These are phyloP conservation scores for Juncus effusus DNA, from an alignment of 176 grass and related monocot species.

Conservation along the genomic window DNA sequence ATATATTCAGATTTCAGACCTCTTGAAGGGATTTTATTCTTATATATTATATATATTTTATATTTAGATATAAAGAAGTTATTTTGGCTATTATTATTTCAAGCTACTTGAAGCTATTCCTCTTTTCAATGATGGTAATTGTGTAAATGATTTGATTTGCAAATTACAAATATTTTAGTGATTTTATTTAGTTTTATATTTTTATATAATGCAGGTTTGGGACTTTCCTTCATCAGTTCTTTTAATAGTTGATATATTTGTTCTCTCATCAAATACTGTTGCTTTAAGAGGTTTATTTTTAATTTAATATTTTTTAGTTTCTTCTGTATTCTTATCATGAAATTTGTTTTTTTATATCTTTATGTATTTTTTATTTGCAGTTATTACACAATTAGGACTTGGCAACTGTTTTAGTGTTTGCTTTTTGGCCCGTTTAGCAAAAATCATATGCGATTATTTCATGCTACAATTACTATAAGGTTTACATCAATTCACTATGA, in stretches of 20 bases:
- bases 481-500: slow-evolving; percentile 13
- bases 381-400: slow-evolving; percentile 42
- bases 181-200: background rate
- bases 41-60: background rate
- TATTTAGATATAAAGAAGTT: slow-evolving; percentile 62
- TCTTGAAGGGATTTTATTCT: background rate
- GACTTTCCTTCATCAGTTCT: slow-evolving; percentile 77
- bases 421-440: slow-evolving; percentile 41
- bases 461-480: slow-evolving; percentile 31
- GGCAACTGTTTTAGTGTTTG: slow-evolving; percentile 49
- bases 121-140: slow-evolving; percentile 72
- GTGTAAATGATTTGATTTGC: slow-evolving; percentile 8
- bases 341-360: slow-evolving; percentile 3
- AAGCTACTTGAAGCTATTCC: slow-evolving; percentile 87
- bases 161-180: slow-evolving; percentile 11
- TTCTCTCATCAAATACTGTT: slow-evolving; percentile 84
- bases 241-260: slow-evolving; percentile 67
- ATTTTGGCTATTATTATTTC: slow-evolving; percentile 69
- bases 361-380: slow-evolving; percentile 34
- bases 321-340: slow-evolving; percentile 15
- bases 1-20: background rate
- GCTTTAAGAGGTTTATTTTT: slow-evolving; percentile 64
- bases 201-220: slow-evolving; percentile 65
- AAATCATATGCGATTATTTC: slow-evolving; percentile 43
- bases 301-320: slow-evolving; percentile 13